Evolutionary conservation across 2,329 filamentous ascomycete species (phyloP).

Genomic region (Fusarium sp.): DNA sequence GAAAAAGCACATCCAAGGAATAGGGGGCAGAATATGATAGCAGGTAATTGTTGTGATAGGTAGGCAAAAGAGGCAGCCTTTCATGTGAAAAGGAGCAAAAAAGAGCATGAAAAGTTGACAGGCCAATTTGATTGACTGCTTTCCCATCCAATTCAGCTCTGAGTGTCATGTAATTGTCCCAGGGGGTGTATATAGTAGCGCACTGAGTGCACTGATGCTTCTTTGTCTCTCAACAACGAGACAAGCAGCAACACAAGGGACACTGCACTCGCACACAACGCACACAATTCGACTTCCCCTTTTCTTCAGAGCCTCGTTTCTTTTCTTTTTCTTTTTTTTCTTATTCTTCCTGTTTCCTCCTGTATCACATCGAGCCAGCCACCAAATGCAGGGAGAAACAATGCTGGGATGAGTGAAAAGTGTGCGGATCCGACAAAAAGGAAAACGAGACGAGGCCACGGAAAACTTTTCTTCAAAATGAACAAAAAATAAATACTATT

Average conservation of each 20-base stretch:
- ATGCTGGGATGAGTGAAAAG: conserved; percentile 6
- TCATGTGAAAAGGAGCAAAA: conserved; percentile 35
- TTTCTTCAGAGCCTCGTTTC: conserved; percentile 21
- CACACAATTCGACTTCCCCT: conserved; percentile 35
- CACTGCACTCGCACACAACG: conserved; percentile 26
- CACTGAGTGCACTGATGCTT: conserved; percentile 17
- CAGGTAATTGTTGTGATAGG: conserved; percentile 23
- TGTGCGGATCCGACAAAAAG: conserved; percentile 20
- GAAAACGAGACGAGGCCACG: conserved; percentile 27
- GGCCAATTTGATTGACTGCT: conserved; percentile 31
- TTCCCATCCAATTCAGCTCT: conserved; percentile 37
- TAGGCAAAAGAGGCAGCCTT: conserved; percentile 30
- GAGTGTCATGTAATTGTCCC: conserved; percentile 3
- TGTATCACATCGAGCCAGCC: conserved; percentile 25
- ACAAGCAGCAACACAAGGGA: conserved; percentile 34
- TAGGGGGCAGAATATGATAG: conserved; percentile 18
- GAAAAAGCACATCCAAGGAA: conserved; percentile 8
- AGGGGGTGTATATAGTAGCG: conserved; percentile 33
- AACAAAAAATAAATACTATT: conserved; percentile 13
- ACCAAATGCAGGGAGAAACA: conserved; percentile 33
- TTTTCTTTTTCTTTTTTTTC: conserved; percentile 27
- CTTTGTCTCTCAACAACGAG: conserved; percentile 37
- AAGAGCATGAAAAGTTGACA: conserved; percentile 30
- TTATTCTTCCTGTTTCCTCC: conserved; percentile 29
- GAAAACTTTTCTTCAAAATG: conserved; percentile 18